Percentiles rank a stretch among this genome's conserved stretches.
Evolutionary conservation across 257 asterid species (phyloP).

Genomic region (Coffea canephora): DNA sequence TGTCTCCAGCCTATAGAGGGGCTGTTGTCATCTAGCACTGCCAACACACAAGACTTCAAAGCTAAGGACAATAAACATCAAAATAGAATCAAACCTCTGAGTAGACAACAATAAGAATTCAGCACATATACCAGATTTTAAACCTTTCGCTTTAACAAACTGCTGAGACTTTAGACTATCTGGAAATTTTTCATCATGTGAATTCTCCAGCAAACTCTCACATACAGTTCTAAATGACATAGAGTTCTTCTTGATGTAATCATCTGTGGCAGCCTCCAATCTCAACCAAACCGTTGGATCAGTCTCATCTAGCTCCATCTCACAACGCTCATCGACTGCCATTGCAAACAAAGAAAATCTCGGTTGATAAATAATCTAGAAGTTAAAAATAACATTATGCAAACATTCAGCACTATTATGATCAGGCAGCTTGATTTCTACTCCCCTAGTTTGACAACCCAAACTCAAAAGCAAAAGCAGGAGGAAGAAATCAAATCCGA

Average conservation of each 20-base stretch:
- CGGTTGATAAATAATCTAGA: neutral
- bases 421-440: neutral
- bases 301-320: slow-evolving; percentile 98
- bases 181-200: slow-evolving; percentile 64
- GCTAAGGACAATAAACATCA: neutral
- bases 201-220: slow-evolving; percentile 77
- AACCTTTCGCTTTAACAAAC: slow-evolving; percentile 50
- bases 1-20: slow-evolving; percentile 96
- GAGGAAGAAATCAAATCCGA: neutral
- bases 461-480: neutral
- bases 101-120: slow-evolving; percentile 2
- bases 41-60: slow-evolving; percentile 10
- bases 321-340: slow-evolving; percentile 97
- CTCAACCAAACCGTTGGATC: slow-evolving; percentile 90
- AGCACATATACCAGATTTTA: slow-evolving; percentile 24
- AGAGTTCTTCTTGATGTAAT: slow-evolving; percentile 66
- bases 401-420: neutral
- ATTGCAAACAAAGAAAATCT: slow-evolving; percentile 16
- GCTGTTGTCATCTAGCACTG: slow-evolving; percentile 48
- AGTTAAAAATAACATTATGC: neutral
- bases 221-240: slow-evolving; percentile 63
- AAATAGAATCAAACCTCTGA: slow-evolving; percentile 13
- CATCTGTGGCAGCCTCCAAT: slow-evolving; percentile 84
- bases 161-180: slow-evolving; percentile 59
- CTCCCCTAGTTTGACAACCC: neutral